Conservation (phyloP, 2,329 filamentous ascomycete species). For the Cadophora sp. region DNA sequence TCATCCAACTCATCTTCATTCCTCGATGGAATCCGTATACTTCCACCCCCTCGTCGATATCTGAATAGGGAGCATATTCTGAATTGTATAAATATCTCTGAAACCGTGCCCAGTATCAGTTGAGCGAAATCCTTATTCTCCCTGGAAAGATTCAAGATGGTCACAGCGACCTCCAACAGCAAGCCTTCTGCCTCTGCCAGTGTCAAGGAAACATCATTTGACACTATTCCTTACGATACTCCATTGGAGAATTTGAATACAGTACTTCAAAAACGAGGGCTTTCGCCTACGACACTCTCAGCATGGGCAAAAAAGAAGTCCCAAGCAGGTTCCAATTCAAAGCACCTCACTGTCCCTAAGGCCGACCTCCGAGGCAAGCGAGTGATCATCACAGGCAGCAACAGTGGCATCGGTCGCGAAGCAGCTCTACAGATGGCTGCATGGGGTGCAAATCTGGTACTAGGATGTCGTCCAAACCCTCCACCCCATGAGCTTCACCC, state of each 20-base stretch:
- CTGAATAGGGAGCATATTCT: no score
- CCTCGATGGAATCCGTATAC: background rate
- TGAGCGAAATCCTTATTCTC: no score
- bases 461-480: slow-evolving; percentile 46
- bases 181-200: background rate
- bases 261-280: background rate
- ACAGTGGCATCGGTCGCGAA: slow-evolving; percentile 51
- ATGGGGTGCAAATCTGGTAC: slow-evolving; percentile 46
- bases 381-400: slow-evolving; percentile 51
- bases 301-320: background rate
- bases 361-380: background rate
- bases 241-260: background rate
- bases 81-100: no score
- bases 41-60: background rate
- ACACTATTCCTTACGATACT: background rate
- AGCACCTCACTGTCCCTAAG: background rate
- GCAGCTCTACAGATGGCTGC: slow-evolving; percentile 46
- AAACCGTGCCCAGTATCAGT: no score
- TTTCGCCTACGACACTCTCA: background rate
- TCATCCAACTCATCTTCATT: background rate
- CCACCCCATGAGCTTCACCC: slow-evolving; percentile 40
- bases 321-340: background rate
- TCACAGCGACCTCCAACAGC: background rate
- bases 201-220: background rate
- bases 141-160: background rate